Evolutionary conservation across 371 early-diverging fungal genomes (phyloP), one percentile per base, ranked within the genome.

Genomic region (Conidiobolus incongruus): DNA sequence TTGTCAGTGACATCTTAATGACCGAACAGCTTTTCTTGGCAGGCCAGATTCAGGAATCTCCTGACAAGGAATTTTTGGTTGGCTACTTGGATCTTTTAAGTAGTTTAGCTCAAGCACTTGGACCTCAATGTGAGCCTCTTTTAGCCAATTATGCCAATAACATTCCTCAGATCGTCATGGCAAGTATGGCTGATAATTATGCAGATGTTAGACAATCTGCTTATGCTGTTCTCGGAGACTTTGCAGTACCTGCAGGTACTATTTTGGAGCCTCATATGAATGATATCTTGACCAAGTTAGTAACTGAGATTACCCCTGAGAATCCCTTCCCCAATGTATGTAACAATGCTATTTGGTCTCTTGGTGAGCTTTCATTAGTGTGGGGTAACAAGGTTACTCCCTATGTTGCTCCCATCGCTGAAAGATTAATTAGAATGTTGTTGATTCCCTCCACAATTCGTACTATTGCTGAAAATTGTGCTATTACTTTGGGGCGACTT

Each of bases 291-390:
- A 72, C 70, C 19, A 72, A 75, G 45, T 52, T 89, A 12, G 66
- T 88, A 36, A 50, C 58, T n/a, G 83, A 81, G 53, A 68, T 87
- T 34, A 65, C 66, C 33, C 68, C 64, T 46, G 53, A 66, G 38
- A 58, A 59, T 21, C 65, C 69, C 10, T 60, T 64, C 45, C 68
- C 73, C 23, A 68, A 71, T 29, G 81, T 77, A 11, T 72, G 78
- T 54, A 95, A 90, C 57, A 95, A 95, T 54, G 93, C 92, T 1
- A 68, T 78, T 7, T 95, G 96, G 96, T 82, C 93, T 1, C 72
- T 72, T 0, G 96, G 93, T 23, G 95, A 95, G 63, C 81, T 94
- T 45, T 77, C 90, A 2, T 58, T 90, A 19, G 70, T 81, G 56
- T 72, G 68, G 44, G 61, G 66, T 35, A 53, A 53, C 23, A 48